Evolutionary conservation across 75 land plant genomes (phyloP), one percentile per base, ranked within the genome.

Genomic region (Cupressus sempervirens): DNA sequence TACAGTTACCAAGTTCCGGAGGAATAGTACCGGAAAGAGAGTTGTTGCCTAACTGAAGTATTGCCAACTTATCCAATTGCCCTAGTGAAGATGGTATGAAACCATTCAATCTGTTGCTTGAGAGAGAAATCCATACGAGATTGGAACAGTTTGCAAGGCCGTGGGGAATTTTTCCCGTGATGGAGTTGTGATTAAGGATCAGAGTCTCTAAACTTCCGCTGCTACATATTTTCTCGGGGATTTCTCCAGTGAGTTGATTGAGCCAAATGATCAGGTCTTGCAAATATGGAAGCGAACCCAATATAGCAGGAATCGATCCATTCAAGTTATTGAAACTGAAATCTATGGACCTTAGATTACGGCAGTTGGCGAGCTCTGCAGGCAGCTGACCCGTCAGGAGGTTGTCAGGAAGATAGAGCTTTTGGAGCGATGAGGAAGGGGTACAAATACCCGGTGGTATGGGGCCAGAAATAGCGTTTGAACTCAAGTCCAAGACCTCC

Each of bases 1-100:
- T 68, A 75, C 93, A 91, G 58, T 85, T 90, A n/a, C 97, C 96
- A 0, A 97, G 86, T 58, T 88, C 92, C 43, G 86, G 52, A 13
- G 99, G 99, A 48, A 97, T 91, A n/a, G 50, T 9, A 35, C 99
- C 99, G 50, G 89, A 80, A 67, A 97, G 90, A 34, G 90, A 88
- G 81, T 95, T 95, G 83, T 89, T 89, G 12, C 90, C 93, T 81
- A 95, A 41, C 56, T 95, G 94, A 29, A 95, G 92, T 81, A 91
- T 90, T 26, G 92, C 89, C 76, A 96, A 91, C 84, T 89, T 90
- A 32, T 82, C 65, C 58, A 96, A 90, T 41, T 85, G 84, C 0
- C 93, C 95, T 29, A 96, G 83, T 10, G 87, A 88, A 6, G 87
- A 34, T 36, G 99, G 99, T 46, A 97, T 92, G n/a, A 76, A 16